Base-by-base conservation (phyloP, 2,329 filamentous ascomycete genomes). In the Hypomyces perniciosus region DNA sequence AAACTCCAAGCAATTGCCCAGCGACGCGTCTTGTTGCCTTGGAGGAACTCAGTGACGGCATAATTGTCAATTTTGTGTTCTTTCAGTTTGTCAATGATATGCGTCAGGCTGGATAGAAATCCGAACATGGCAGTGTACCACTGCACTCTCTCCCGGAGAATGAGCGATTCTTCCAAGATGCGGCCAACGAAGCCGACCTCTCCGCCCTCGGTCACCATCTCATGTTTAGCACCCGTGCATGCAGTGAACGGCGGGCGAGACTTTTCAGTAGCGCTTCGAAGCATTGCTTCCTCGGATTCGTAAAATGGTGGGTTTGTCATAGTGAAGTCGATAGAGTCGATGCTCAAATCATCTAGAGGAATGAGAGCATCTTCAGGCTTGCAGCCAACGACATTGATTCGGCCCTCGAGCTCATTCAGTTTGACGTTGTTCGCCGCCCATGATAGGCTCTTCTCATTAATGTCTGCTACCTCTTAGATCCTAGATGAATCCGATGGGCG, bases 231-330 rank as follows among this genome's bases (percentile, higher is more conserved):
- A 6, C 92, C 93, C 0, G 91, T 95, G 62, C 83, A 82, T 44
- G 86, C 83, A 0, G 87, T 86, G 50, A 80, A 80, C 0, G 91
- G 86, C 0, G 83, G 83, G 0, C 77, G 75, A 3, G 76, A 69
- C 66, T 96, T 96, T 35, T 76, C 68, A 12, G 73, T 66, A 0
- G 88, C 85, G 1, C 85, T 85, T 4, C 73, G 69, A 3, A 77
- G 58, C 68, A 96, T 80, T 46, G 95, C 90, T 5, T 76, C 68
- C 3, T 78, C 71, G 0, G 88, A 90, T n/a, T 75, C 68, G 72
- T 96, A 97, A 70, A 99, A 99, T 0, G 93, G 93, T 0, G 93
- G 93, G 59, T 99, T 99, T 56, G 86, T 92, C 83, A 97, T 95
- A 52, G 81, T 83, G 65, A 97, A 96, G 63, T 92, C 85, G 40